phyloP scores from a whole-genome alignment of 129 eudicot species.

The Chrysanthemum makinoi region DNA sequence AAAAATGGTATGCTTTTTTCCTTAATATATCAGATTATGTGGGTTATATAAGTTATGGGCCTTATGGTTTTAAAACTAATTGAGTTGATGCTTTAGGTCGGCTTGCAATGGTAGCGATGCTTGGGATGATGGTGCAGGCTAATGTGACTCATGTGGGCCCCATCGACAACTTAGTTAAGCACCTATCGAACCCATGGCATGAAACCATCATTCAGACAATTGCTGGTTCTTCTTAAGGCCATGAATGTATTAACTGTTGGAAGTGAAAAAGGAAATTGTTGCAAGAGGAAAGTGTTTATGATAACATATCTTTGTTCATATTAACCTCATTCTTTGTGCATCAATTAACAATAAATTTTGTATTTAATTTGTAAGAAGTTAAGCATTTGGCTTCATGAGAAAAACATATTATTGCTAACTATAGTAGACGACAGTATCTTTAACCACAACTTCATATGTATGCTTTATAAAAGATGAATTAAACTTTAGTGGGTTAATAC shows the following conservation, averaged over 20 bases:
- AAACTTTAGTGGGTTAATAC: too few species aligned
- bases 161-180: conserved; percentile 70
- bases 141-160: conserved; percentile 90
- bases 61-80: conserved; percentile 13
- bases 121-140: conserved; percentile 88
- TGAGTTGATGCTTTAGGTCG: conserved; percentile 46
- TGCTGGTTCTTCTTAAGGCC: conserved; percentile 37
- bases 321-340: conserved; percentile 8
- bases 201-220: conserved; percentile 77
- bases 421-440: too few species aligned
- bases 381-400: too few species aligned
- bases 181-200: conserved; percentile 88
- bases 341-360: neutral
- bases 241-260: neutral
- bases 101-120: conserved; percentile 94
- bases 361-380: neutral
- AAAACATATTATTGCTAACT: neutral
- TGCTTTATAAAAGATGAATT: too few species aligned
- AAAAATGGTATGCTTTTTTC: conserved; percentile 60
- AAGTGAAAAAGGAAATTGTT: conserved; percentile 7
- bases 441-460: too few species aligned
- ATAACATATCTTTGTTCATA: neutral
- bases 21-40: neutral
- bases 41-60: neutral
- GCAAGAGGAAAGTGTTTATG: conserved; percentile 11